Evolutionary conservation across 129 eudicot species (phyloP).

Genomic region (Ambrosia artemisiifolia): DNA sequence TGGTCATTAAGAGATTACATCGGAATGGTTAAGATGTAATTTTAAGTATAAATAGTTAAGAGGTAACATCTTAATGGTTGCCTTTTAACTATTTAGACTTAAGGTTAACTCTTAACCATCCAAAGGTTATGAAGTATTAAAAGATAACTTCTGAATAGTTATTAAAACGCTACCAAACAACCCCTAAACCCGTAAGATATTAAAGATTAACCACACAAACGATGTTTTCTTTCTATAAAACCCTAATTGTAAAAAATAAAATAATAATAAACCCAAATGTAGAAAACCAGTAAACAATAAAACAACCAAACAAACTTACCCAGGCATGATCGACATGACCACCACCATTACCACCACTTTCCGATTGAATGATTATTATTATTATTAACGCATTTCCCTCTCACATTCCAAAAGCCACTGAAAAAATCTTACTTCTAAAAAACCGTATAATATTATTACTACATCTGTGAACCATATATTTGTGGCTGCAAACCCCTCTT

Average conservation of each 20-base stretch:
- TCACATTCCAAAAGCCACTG: background rate
- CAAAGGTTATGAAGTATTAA: no score
- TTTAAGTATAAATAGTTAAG: no score
- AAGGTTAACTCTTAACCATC: no score
- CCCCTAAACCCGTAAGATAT: no score
- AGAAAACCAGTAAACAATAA: background rate
- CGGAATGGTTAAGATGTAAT: no score
- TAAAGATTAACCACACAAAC: background rate
- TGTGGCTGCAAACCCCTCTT: slow-evolving; percentile 62
- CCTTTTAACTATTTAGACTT: no score
- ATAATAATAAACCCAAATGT: background rate
- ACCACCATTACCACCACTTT: slow-evolving; percentile 30
- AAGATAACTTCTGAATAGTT: no score
- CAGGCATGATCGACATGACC: slow-evolving; percentile 33
- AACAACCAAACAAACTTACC: background rate
- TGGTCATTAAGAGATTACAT: no score
- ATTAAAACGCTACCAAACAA: no score
- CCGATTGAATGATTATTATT: slow-evolving; percentile 14
- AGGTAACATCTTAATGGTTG: no score
- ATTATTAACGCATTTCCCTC: slow-evolving; percentile 25
- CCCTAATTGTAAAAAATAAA: background rate
- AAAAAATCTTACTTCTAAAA: slow-evolving; percentile 18
- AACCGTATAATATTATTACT: slow-evolving; percentile 38
- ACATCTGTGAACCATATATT: slow-evolving; percentile 45
- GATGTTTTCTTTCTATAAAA: background rate